Percentiles rank a stretch among this genome's conserved stretches.
Evolutionary conservation across 768 basidiomycete genomes (phyloP).

Genomic region (Leccinum incarnatum): DNA sequence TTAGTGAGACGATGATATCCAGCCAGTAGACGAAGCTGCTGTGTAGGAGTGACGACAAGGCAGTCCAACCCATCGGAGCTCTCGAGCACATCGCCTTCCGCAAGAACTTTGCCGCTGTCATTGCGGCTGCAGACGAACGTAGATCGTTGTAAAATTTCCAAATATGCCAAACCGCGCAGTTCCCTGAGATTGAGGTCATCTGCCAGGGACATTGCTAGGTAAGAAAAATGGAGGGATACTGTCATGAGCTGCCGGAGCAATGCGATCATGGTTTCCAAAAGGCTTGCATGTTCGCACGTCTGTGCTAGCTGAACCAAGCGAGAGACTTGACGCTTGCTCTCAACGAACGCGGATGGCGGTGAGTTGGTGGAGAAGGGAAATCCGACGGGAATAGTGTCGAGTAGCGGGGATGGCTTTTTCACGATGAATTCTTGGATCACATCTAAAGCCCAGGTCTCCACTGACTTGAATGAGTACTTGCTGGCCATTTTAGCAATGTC

Average conservation of each 20-base stretch:
- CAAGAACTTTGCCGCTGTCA: slow-evolving; percentile 11
- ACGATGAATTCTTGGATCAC: slow-evolving; percentile 69
- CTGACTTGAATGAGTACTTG: slow-evolving; percentile 72
- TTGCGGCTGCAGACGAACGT: slow-evolving; percentile 26
- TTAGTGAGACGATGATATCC: slow-evolving; percentile 68
- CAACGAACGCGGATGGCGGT: slow-evolving; percentile 36
- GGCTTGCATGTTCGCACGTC: slow-evolving; percentile 57
- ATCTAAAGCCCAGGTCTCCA: slow-evolving; percentile 74
- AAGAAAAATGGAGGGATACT: slow-evolving; percentile 61
- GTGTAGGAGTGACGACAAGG: slow-evolving; percentile 52
- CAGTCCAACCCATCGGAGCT: slow-evolving; percentile 40
- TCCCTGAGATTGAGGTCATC: slow-evolving; percentile 64
- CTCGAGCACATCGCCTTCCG: slow-evolving; percentile 33
- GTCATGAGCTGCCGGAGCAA: slow-evolving; percentile 62
- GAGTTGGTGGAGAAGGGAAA: slow-evolving; percentile 22
- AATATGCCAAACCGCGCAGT: slow-evolving; percentile 63
- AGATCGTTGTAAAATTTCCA: slow-evolving; percentile 70
- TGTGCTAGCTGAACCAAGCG: slow-evolving; percentile 65
- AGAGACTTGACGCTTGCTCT: slow-evolving; percentile 49
- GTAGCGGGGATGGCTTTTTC: slow-evolving; percentile 52
- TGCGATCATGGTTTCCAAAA: slow-evolving; percentile 58
- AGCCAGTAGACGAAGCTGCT: slow-evolving; percentile 63
- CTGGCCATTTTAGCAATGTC: slow-evolving; percentile 65
- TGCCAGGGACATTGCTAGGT: slow-evolving; percentile 68
- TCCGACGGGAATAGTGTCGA: slow-evolving; percentile 39